phyloP scores from a whole-genome alignment of 805 yeast genomes.

The Monosporozyma unispora region DNA sequence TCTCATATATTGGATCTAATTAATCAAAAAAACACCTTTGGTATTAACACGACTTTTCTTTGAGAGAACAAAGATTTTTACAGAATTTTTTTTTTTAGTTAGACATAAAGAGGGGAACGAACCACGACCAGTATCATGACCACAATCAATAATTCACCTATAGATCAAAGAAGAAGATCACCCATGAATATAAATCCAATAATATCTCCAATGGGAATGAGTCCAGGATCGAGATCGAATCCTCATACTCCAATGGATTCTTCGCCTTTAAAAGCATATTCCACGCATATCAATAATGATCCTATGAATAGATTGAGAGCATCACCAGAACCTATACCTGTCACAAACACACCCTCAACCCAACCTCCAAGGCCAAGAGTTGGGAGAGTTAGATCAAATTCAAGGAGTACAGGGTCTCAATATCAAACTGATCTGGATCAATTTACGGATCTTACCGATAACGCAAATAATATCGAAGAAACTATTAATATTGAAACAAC shows the following conservation, averaged over 20 bases:
- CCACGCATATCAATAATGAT: not conserved
- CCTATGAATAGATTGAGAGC: not conserved
- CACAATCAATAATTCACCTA: not conserved
- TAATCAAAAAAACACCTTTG: too few relatives aligned
- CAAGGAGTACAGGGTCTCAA: slow-evolving; percentile 21
- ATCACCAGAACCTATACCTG: not conserved
- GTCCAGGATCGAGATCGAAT: not conserved
- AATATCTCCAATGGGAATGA: not conserved
- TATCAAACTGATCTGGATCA: slow-evolving; percentile 8
- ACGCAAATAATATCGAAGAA: not conserved
- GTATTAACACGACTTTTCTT: too few relatives aligned
- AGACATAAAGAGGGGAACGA: not conserved
- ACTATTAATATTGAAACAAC: not conserved
- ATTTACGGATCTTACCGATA: slow-evolving; percentile 1
- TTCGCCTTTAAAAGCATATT: not conserved
- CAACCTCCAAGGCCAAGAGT: not conserved
- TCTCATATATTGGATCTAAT: too few relatives aligned
- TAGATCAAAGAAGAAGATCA: not conserved
- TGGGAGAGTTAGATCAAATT: slow-evolving; percentile 24
- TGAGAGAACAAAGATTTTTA: too few relatives aligned
- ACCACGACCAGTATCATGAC: not conserved
- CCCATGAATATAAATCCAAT: not conserved
- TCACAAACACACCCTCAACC: not conserved
- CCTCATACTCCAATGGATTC: not conserved
- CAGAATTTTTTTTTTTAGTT: not conserved